Percentiles rank a stretch among this genome's conserved stretches.
Evolutionary conservation across 306 rosid genomes (phyloP).

Genomic region (Luffa aegyptiaca): DNA sequence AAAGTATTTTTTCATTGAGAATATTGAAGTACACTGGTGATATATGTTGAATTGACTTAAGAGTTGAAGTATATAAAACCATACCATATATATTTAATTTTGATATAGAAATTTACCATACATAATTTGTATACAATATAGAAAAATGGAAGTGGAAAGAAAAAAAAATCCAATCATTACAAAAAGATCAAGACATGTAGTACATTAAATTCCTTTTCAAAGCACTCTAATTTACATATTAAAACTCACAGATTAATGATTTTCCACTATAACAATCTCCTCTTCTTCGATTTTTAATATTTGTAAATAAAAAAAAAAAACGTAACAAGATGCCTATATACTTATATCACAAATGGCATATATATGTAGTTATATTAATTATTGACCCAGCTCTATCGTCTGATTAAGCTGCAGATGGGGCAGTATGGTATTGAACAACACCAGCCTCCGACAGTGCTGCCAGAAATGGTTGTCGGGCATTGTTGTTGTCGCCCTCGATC

Average conservation of each 20-base stretch:
- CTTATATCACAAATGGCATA: not conserved
- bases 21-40: too few relatives aligned
- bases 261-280: not conserved
- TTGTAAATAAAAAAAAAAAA: not conserved
- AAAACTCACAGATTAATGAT: not conserved
- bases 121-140: not conserved
- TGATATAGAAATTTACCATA: not conserved
- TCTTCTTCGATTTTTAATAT: not conserved
- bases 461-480: constrained; percentile 5
- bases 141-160: too few relatives aligned
- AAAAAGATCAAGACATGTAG: not conserved
- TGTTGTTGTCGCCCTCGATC: not conserved
- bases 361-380: not conserved
- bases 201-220: not conserved
- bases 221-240: constrained; percentile 5
- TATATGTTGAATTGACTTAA: too few relatives aligned
- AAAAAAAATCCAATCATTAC: not conserved
- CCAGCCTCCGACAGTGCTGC: constrained; percentile 12
- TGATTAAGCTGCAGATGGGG: constrained; percentile 24
- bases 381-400: not conserved
- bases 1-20: too few relatives aligned
- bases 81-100: too few relatives aligned
- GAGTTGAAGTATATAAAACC: too few relatives aligned
- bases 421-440: constrained; percentile 5
- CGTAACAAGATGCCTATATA: not conserved